Conservation (phyloP, 1,284 basidiomycete genomes). For the Ustilago curta region DNA sequence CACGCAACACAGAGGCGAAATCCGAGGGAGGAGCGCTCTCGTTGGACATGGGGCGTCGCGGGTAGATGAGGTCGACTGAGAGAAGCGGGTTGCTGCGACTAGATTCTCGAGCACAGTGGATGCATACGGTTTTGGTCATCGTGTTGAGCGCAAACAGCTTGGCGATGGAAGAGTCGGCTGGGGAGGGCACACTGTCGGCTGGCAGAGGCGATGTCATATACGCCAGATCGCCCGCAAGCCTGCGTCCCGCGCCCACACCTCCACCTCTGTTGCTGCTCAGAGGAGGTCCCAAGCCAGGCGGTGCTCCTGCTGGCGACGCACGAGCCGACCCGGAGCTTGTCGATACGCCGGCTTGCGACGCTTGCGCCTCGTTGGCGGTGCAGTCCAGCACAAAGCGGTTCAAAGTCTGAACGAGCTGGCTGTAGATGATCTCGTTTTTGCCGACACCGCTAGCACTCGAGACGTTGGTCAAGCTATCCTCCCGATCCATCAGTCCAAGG, state of each 20-base stretch:
- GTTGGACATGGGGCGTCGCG: slow-evolving; percentile 76
- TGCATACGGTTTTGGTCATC: slow-evolving; percentile 75
- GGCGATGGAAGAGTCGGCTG: slow-evolving; percentile 16
- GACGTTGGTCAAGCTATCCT: slow-evolving; percentile 76
- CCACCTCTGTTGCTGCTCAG: slow-evolving; percentile 40
- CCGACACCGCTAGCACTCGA: slow-evolving; percentile 41
- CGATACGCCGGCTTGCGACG: slow-evolving; percentile 3
- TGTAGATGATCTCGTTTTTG: slow-evolving; percentile 73
- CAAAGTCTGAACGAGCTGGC: slow-evolving; percentile 90
- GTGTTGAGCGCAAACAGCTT: slow-evolving; percentile 47
- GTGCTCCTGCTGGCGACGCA: slow-evolving; percentile 27
- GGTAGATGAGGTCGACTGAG: slow-evolving; percentile 85
- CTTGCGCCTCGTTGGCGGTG: slow-evolving; percentile 49
- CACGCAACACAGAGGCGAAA: slow-evolving; percentile 80
- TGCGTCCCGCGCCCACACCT: slow-evolving; percentile 19
- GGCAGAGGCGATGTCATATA: slow-evolving; percentile 16
- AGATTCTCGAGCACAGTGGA: slow-evolving; percentile 81
- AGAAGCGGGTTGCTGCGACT: slow-evolving; percentile 51
- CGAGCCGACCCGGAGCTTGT: slow-evolving; percentile 1
- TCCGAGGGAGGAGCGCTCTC: slow-evolving; percentile 73
- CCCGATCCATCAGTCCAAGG: slow-evolving; percentile 90
- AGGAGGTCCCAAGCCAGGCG: slow-evolving; percentile 43
- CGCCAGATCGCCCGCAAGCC: slow-evolving; percentile 11
- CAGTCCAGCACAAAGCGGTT: slow-evolving; percentile 89
- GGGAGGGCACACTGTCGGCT: slow-evolving; percentile 6